A percentile compares a stretch with the other conserved stretches of the same genome.
These are phyloP conservation scores for Fusarium compactum DNA, from an alignment of 2,329 filamentous ascomycete species.

Conservation along the genomic window DNA sequence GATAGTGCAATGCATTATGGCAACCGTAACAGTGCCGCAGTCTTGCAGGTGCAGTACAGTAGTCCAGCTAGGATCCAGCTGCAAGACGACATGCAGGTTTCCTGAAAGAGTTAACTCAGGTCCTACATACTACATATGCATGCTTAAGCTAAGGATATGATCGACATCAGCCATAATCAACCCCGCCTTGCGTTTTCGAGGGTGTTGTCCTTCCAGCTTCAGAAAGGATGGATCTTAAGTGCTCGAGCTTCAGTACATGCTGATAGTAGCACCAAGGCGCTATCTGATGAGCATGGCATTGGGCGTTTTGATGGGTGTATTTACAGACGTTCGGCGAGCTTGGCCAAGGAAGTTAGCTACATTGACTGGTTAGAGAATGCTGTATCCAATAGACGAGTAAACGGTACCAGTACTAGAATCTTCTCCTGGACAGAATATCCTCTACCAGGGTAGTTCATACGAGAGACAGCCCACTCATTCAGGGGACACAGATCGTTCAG, in stretches of 20 bases:
- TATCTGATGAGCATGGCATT: not conserved
- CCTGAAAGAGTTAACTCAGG: constrained; percentile 33
- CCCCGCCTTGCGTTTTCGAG: not conserved
- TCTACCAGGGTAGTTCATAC: not conserved
- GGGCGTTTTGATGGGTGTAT: not conserved
- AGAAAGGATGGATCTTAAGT: not conserved
- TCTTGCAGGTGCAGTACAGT: not conserved
- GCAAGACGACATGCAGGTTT: not conserved
- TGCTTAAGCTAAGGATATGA: not conserved
- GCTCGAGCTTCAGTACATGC: not conserved
- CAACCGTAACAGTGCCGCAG: not conserved
- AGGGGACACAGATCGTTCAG: not conserved
- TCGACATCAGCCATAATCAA: not conserved
- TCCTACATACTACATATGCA: constrained; percentile 8
- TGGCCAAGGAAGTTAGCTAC: not conserved
- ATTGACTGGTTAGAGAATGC: not conserved
- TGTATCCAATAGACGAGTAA: not conserved
- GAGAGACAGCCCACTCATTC: not conserved
- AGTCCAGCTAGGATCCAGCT: not conserved
- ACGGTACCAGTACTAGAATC: not conserved
- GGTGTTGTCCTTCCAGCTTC: not conserved
- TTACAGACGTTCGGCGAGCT: not conserved
- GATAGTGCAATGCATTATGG: not conserved
- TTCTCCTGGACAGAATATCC: not conserved
- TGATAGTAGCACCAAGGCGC: not conserved